phyloP scores from a whole-genome alignment of 1,284 basidiomycete genomes.

The Xerocomus subilludens region DNA sequence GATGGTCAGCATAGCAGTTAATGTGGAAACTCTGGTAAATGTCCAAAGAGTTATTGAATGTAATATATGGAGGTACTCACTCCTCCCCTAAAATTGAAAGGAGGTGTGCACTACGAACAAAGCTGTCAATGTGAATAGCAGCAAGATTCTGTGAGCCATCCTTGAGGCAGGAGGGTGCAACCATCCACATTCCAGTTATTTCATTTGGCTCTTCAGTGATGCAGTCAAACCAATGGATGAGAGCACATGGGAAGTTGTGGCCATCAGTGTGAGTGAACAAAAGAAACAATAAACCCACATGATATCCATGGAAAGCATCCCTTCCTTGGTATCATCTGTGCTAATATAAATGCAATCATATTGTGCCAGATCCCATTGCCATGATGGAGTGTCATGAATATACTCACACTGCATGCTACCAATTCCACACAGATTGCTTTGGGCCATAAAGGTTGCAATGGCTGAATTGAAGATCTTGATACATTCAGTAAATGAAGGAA shows the following conservation, averaged over 20 bases:
- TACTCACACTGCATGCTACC: background rate
- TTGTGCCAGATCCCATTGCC: background rate
- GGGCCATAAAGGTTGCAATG: background rate
- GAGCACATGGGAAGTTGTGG: too few species aligned
- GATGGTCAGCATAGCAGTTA: too few species aligned
- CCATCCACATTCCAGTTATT: background rate
- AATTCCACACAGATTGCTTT: background rate
- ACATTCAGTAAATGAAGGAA: too few species aligned
- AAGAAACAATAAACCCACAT: background rate
- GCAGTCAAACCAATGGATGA: background rate
- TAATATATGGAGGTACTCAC: background rate
- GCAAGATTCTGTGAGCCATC: background rate
- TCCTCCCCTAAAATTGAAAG: background rate
- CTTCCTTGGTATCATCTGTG: background rate
- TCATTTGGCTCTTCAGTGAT: background rate
- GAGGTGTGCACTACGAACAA: background rate
- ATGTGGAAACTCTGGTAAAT: background rate
- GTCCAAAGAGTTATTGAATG: background rate
- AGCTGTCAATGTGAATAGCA: background rate
- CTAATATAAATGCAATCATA: background rate
- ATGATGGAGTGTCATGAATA: background rate
- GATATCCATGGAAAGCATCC: background rate
- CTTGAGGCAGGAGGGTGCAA: background rate
- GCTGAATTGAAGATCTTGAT: background rate
- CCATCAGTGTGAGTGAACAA: background rate